Conservation (phyloP, 2,329 filamentous ascomycete species). For the Diaporthe batatas region DNA sequence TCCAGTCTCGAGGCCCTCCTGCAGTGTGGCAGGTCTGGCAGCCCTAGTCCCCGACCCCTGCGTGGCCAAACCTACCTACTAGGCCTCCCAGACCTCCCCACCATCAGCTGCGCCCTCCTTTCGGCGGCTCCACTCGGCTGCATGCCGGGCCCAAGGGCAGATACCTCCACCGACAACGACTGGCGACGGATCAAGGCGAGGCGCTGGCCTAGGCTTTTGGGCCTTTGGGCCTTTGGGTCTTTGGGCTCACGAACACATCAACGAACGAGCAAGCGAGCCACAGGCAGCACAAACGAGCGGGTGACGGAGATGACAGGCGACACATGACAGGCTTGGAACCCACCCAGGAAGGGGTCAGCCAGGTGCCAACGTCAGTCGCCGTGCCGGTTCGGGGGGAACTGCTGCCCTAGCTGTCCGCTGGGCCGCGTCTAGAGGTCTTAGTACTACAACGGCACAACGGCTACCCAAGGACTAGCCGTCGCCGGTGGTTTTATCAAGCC, state of each 20-base stretch:
- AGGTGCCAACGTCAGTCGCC: slow-evolving; percentile 30
- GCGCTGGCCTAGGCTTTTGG: slow-evolving; percentile 19
- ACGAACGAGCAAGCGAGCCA: slow-evolving; percentile 7
- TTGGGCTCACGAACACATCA: slow-evolving; percentile 12
- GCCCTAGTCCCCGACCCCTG: slow-evolving; percentile 27
- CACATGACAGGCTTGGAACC: neutral
- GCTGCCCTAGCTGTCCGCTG: slow-evolving; percentile 24
- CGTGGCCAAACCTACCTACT: slow-evolving; percentile 31
- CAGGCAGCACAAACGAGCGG: neutral
- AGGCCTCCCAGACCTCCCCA: slow-evolving; percentile 33
- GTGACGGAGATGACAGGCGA: slow-evolving; percentile 6
- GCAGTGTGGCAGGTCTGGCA: slow-evolving; percentile 23
- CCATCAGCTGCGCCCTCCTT: slow-evolving; percentile 39
- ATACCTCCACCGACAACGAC: slow-evolving; percentile 35
- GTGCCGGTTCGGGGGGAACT: slow-evolving; percentile 18
- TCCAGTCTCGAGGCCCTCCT: neutral
- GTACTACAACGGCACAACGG: slow-evolving; percentile 34
- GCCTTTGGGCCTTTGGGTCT: too few relatives aligned
- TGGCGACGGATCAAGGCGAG: slow-evolving; percentile 36
- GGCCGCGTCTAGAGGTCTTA: slow-evolving; percentile 23
- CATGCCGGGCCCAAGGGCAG: slow-evolving; percentile 34
- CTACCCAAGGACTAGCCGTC: slow-evolving; percentile 24
- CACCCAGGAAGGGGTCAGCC: slow-evolving; percentile 3
- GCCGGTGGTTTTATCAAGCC: slow-evolving; percentile 23
- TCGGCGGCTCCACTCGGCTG: slow-evolving; percentile 37